These are phyloP conservation scores for Ophiosphaerella korrae DNA, from an alignment of 2,329 filamentous ascomycete genomes.

Conservation along the genomic window DNA sequence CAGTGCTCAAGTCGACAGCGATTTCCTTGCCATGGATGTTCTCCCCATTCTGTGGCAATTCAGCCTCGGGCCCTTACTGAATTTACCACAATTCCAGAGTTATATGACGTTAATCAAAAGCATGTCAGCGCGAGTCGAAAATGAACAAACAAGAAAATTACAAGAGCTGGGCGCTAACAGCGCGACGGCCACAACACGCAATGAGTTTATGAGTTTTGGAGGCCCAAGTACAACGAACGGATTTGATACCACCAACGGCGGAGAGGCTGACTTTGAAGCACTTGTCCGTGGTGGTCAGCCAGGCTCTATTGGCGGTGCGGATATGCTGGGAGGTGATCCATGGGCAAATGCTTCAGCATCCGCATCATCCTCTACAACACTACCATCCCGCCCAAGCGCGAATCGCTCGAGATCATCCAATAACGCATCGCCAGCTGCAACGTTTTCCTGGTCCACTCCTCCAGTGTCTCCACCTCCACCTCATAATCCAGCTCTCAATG, in stretches of 20 bases:
- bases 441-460: constrained; percentile 55
- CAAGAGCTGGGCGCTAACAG: constrained; percentile 75
- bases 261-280: constrained; percentile 80
- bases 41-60: constrained; percentile 90
- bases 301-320: constrained; percentile 40
- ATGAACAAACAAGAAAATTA: constrained; percentile 85
- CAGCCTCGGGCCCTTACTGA: constrained; percentile 85
- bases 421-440: constrained; percentile 41
- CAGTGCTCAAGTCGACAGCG: constrained; percentile 79
- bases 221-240: constrained; percentile 60
- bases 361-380: constrained; percentile 35
- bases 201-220: constrained; percentile 75
- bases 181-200: constrained; percentile 59
- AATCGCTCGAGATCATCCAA: constrained; percentile 33
- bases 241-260: constrained; percentile 59
- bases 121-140: constrained; percentile 79
- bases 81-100: constrained; percentile 80
- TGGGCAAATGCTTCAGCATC: constrained; percentile 48
- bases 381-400: constrained; percentile 37
- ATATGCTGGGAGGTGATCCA: constrained; percentile 50
- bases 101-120: constrained; percentile 90
- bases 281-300: constrained; percentile 79
- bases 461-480: constrained; percentile 46
- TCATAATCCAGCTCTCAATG: constrained; percentile 25
- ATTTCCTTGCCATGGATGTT: constrained; percentile 90